These are phyloP conservation scores for Melastoma malabathricum DNA, from an alignment of 345 rosid genomes.

Conservation along the genomic window DNA sequence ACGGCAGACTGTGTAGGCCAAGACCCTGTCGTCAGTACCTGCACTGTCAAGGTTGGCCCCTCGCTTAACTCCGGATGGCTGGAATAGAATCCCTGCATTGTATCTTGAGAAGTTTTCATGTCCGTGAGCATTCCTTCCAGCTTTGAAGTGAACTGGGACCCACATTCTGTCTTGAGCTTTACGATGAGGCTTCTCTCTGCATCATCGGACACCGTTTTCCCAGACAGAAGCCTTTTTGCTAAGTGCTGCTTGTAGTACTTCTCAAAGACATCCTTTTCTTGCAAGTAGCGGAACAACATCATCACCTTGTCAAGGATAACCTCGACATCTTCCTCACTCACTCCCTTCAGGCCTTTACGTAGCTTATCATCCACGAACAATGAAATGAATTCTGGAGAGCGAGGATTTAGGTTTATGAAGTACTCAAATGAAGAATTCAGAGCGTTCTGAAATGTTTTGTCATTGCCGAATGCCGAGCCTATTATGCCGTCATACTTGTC, in stretches of 20 bases:
- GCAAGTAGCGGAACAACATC: constrained; percentile 98
- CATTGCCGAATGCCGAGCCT: constrained; percentile 57
- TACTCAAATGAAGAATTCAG: constrained; percentile 84
- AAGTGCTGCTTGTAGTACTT: constrained; percentile 97
- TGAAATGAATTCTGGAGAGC: constrained; percentile 95
- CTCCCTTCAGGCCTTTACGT: constrained; percentile 84
- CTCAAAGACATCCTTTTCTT: constrained; percentile 95
- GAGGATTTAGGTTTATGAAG: constrained; percentile 79
- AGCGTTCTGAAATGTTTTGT: constrained; percentile 93
- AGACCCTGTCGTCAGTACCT: constrained; percentile 88
- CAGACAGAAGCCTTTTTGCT: constrained; percentile 90
- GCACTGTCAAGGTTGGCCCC: constrained; percentile 80
- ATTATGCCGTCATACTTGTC: constrained; percentile 79
- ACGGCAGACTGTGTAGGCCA: constrained; percentile 91
- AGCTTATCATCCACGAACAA: constrained; percentile 91
- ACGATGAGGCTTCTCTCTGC: constrained; percentile 93
- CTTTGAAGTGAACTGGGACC: constrained; percentile 93
- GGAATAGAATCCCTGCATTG: constrained; percentile 68
- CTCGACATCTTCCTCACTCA: constrained; percentile 87
- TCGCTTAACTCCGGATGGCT: constrained; percentile 72
- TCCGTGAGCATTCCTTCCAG: constrained; percentile 98
- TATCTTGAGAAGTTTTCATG: constrained; percentile 97
- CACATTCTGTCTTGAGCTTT: constrained; percentile 96
- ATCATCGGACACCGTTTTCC: constrained; percentile 87
- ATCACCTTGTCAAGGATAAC: constrained; percentile 88